Percentiles rank a stretch among this genome's conserved stretches.
Conservation (phyloP, 768 basidiomycete genomes). For the Gymnopilus dilepis region DNA sequence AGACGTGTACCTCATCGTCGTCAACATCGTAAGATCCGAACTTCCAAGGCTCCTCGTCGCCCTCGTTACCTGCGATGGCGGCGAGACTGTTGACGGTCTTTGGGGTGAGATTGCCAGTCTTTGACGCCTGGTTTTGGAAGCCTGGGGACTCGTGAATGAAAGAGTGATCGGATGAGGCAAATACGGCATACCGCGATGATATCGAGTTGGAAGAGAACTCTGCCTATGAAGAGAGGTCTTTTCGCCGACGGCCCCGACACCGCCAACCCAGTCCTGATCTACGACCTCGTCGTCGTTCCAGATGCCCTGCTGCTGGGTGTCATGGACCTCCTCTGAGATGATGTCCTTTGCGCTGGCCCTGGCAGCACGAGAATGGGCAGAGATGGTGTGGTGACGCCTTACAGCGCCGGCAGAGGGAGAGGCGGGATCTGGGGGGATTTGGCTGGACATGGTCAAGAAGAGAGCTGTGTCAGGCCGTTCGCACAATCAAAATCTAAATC, state of each 20-base stretch:
- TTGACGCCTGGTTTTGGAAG: constrained; percentile 55
- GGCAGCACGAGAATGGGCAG: constrained; percentile 70
- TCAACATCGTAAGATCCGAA: constrained; percentile 58
- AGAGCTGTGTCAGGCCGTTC: constrained; percentile 28
- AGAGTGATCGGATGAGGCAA: constrained; percentile 27
- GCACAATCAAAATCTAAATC: constrained; percentile 30
- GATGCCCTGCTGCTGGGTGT: constrained; percentile 53
- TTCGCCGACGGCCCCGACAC: constrained; percentile 83
- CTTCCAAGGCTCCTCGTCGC: constrained; percentile 90
- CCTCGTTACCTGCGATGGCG: constrained; percentile 85
- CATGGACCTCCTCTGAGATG: constrained; percentile 70
- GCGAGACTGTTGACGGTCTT: constrained; percentile 82
- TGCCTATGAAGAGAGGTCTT: constrained; percentile 82
- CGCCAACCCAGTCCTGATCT: constrained; percentile 81
- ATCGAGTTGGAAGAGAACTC: constrained; percentile 80
- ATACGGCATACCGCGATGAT: constrained; percentile 66
- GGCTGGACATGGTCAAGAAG: constrained; percentile 40
- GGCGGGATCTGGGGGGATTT: constrained; percentile 44
- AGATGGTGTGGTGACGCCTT: constrained; percentile 85
- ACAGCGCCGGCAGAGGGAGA: constrained; percentile 56
- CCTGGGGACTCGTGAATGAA: constrained; percentile 40
- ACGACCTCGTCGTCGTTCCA: constrained; percentile 82
- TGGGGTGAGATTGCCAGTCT: constrained; percentile 67
- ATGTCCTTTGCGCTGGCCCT: constrained; percentile 63
- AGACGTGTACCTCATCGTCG: constrained; percentile 66